Evolutionary conservation across 768 basidiomycete genomes (phyloP).

Genomic region (Serendipita sp.): DNA sequence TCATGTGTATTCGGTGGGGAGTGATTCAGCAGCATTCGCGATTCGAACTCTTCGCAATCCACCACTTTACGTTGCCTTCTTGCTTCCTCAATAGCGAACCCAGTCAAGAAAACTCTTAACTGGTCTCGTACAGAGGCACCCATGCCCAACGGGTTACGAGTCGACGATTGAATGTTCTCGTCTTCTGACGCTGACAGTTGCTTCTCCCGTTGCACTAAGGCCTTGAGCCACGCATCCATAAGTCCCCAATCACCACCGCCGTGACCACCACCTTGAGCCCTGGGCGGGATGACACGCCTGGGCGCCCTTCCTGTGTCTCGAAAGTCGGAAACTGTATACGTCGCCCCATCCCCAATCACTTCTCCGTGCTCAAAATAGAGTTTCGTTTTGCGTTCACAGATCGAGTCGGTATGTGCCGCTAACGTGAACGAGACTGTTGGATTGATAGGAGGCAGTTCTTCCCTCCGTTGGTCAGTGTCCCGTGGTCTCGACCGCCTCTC

Average conservation of each 20-base stretch:
- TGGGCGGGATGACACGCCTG: constrained; percentile 33
- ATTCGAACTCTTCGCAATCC: constrained; percentile 50
- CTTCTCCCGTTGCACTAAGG: constrained; percentile 32
- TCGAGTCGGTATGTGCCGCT: constrained; percentile 56
- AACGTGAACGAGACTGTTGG: constrained; percentile 78
- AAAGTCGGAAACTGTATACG: constrained; percentile 66
- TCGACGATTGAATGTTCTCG: constrained; percentile 21
- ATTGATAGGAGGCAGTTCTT: not conserved
- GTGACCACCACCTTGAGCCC: constrained; percentile 44
- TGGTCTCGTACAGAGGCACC: constrained; percentile 6
- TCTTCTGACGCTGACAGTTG: constrained; percentile 45
- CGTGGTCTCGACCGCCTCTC: not conserved
- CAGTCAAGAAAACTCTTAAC: constrained; percentile 61
- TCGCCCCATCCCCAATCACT: constrained; percentile 71
- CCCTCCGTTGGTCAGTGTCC: not conserved
- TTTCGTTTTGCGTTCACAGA: constrained; percentile 71
- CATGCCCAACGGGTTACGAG: not conserved
- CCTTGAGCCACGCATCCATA: constrained; percentile 58
- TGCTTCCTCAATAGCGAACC: constrained; percentile 77
- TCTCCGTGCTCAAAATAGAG: constrained; percentile 80
- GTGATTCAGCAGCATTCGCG: not conserved
- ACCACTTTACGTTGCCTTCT: constrained; percentile 53
- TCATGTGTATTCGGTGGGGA: not conserved
- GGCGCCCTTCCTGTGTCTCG: constrained; percentile 25
- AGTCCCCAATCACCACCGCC: constrained; percentile 74